phyloP scores from a whole-genome alignment of 2,329 filamentous ascomycete species.

The Fusarium pilosicola region DNA sequence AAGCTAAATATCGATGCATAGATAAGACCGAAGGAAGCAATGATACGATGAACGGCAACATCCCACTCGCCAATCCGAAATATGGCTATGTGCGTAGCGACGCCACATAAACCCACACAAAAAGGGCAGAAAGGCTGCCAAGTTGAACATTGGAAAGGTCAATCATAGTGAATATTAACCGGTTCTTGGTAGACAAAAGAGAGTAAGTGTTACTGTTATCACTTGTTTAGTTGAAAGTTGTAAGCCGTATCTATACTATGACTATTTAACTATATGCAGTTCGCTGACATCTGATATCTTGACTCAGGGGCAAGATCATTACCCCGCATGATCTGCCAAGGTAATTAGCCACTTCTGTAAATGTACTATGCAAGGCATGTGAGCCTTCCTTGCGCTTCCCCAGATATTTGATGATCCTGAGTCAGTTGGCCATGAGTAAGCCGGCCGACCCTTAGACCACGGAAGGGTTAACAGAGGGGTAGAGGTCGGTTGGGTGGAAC shows the following conservation, averaged over 20 bases:
- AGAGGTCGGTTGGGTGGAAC: rapidly evolving
- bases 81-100: background rate
- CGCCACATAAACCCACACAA: background rate
- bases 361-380: background rate
- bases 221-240: too few species aligned
- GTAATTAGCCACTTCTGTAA: background rate
- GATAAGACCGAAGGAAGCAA: background rate
- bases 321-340: background rate
- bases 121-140: background rate
- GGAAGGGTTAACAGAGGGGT: too few species aligned
- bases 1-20: background rate
- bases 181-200: background rate
- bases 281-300: background rate
- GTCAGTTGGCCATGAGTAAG: background rate
- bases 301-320: background rate
- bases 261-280: background rate
- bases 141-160: background rate
- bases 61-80: background rate
- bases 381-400: too few species aligned
- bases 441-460: rapidly evolving
- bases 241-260: background rate
- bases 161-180: background rate
- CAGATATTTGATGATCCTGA: background rate
- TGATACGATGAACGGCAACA: background rate
- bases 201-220: background rate